These are phyloP conservation scores for Halophytophthora batemanensis DNA, from an alignment of 352 stramenopile species.

Conservation along the genomic window DNA sequence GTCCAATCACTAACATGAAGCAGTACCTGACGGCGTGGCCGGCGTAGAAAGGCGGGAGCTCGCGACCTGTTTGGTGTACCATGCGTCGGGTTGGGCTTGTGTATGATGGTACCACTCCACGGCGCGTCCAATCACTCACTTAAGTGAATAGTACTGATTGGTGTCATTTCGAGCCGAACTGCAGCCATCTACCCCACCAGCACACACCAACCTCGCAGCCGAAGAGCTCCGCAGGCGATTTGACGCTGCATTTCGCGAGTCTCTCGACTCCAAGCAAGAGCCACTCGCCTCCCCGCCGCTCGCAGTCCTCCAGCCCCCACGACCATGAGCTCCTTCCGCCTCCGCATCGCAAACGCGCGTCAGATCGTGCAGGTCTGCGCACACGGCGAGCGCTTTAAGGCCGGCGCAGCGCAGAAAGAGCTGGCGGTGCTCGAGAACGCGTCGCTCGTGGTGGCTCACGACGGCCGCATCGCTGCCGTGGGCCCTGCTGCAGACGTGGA, in stretches of 20 bases:
- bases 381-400: conserved; percentile 61
- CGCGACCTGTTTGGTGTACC: too few species aligned
- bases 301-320: not conserved
- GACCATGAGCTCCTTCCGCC: conserved; percentile 68
- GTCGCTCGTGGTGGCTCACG: conserved; percentile 50
- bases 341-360: conserved; percentile 57
- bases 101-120: too few species aligned
- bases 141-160: too few species aligned
- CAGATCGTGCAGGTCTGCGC: conserved; percentile 77
- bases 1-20: too few species aligned
- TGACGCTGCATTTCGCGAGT: conserved; percentile 23
- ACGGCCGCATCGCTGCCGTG: conserved; percentile 62
- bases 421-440: conserved; percentile 57
- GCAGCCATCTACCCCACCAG: too few species aligned
- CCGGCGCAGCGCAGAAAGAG: conserved; percentile 55
- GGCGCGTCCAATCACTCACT: too few species aligned
- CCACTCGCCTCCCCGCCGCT: conserved; percentile 3
- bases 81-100: too few species aligned
- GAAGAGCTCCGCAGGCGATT: conserved; percentile 11
- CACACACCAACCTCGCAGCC: too few species aligned
- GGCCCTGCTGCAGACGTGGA: conserved; percentile 53
- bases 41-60: too few species aligned
- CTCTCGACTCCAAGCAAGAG: not conserved
- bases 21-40: too few species aligned
- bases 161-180: too few species aligned